Base-by-base conservation (phyloP, 2,329 filamentous ascomycete genomes). In the Cadophora gregata region DNA sequence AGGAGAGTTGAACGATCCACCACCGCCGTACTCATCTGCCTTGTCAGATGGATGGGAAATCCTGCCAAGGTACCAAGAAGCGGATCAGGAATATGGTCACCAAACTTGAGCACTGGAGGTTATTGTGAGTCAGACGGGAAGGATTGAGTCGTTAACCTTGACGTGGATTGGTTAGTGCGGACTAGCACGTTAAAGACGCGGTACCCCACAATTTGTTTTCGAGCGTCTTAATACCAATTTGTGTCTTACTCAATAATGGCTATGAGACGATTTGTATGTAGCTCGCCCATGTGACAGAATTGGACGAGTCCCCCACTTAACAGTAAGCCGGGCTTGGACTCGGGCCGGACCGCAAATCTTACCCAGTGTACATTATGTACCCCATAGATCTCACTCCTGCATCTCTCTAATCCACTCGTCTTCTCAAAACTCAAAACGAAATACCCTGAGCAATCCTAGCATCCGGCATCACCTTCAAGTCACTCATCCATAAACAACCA, bases 11-110 rank as follows among this genome's bases (percentile, higher is more conserved):
- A 36, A 38, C 9, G 31, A 38, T 42, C 31, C 55, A 58, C 31
- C 55, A 25, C 55, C 55, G 12, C 55, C 55, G 5, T 58, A 58
- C 27, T 42, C 55, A 12, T 58, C 55, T 14, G 19, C 55, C 21
- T 42, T 21, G 9, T 58, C 21, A 16, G 21, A 56, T 24, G 53
- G 31, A 36, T 58, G 55, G 31, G 55, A 58, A 21, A 38, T 53
- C 3, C 19, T 38, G 12, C 31, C 55, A 27, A 42, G 55, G 5
- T 58, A 58, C 19, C 5, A 6, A 19, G 33, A 58, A 24, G 55
- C 6, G 19, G 55, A 38, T 5, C 33, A 58, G 21, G 55, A 38
- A 4, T 27, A 42, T 38, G 55, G 55, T 19, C 10, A 21, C 9
- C 3, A 21, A 24, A 42, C 3, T 9, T 42, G 31, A 38, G 21